Evolutionary conservation across 805 yeast genomes (phyloP).

Genomic region (Ogataea thermomethanolica): DNA sequence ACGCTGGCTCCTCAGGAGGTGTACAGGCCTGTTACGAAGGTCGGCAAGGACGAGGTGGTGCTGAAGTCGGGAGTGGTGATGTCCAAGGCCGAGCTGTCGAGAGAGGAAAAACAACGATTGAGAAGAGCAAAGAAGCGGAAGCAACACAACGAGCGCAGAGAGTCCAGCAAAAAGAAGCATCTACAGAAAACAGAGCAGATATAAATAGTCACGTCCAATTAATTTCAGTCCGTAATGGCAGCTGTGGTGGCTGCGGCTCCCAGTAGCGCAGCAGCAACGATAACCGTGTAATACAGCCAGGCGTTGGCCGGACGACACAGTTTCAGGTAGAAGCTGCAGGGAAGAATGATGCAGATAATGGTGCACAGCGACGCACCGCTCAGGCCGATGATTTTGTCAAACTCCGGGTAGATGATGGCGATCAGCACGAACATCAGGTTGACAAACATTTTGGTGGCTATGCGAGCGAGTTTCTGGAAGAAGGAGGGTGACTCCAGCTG

Average conservation of each 20-base stretch:
- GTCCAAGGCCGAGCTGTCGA: conserved; percentile 74
- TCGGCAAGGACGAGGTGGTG: conserved; percentile 55
- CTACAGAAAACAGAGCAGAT: conserved; percentile 16
- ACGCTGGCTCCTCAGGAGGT: conserved; percentile 95
- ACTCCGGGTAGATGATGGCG: conserved; percentile 75
- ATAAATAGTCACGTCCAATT: conserved; percentile 12
- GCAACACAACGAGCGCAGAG: conserved; percentile 35
- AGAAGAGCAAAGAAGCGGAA: conserved; percentile 85
- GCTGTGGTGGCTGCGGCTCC: conserved; percentile 65
- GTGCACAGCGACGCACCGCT: conserved; percentile 83
- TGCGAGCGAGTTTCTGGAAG: conserved; percentile 10
- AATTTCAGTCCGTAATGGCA: conserved; percentile 31
- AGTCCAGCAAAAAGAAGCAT: conserved; percentile 30
- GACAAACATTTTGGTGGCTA: conserved; percentile 44
- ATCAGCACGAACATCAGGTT: conserved; percentile 60
- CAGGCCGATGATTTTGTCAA: conserved; percentile 79
- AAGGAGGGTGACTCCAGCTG: conserved; percentile 18
- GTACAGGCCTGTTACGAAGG: conserved; percentile 48
- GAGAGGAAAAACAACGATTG: conserved; percentile 82
- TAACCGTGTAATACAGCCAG: conserved; percentile 39
- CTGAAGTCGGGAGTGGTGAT: conserved; percentile 76
- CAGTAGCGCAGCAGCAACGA: conserved; percentile 44
- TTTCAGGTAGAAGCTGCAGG: conserved; percentile 68
- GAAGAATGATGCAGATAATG: conserved; percentile 73
- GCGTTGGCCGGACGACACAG: conserved; percentile 51